A percentile compares a stretch with the other conserved stretches of the same genome.
Conservation (phyloP, 2,329 filamentous ascomycete genomes). For the Ceratocystis lukuohia region DNA sequence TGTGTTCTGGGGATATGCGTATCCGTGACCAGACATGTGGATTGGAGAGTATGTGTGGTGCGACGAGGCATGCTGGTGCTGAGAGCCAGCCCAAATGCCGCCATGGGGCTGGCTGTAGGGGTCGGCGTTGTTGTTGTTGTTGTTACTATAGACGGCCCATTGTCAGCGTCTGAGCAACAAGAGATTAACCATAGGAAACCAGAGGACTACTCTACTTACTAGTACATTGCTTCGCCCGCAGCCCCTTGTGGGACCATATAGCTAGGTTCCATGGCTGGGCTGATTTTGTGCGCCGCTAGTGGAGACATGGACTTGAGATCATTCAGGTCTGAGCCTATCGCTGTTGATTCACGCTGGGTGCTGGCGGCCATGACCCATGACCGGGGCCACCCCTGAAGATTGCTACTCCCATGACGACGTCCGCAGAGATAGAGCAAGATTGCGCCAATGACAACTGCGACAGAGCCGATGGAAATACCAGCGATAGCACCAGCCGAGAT, state of each 20-base stretch:
- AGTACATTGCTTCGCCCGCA: not conserved
- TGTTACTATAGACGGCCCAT: no score
- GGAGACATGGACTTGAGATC: conserved; percentile 7
- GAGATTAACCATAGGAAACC: not conserved
- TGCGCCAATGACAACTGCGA: conserved; percentile 33
- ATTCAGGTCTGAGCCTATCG: not conserved
- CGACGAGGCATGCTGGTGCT: not conserved
- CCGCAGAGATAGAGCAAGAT: conserved; percentile 37
- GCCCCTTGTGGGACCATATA: not conserved
- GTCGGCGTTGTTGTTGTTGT: not conserved
- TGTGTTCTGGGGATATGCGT: not conserved
- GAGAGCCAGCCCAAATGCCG: not conserved
- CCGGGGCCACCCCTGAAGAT: conserved; percentile 23
- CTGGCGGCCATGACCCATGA: not conserved
- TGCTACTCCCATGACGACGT: conserved; percentile 23
- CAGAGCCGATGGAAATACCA: conserved; percentile 42
- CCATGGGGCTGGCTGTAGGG: not conserved
- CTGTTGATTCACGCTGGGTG: not conserved
- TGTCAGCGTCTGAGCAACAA: not conserved
- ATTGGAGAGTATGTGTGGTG: not conserved
- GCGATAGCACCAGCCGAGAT: conserved; percentile 39
- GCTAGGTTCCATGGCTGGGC: not conserved
- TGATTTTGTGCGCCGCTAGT: not conserved
- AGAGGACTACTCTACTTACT: not conserved
- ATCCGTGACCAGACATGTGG: not conserved